Evolutionary conservation across 108 stramenopile species (phyloP).

Genomic region (Hondaea fermentalgiana): DNA sequence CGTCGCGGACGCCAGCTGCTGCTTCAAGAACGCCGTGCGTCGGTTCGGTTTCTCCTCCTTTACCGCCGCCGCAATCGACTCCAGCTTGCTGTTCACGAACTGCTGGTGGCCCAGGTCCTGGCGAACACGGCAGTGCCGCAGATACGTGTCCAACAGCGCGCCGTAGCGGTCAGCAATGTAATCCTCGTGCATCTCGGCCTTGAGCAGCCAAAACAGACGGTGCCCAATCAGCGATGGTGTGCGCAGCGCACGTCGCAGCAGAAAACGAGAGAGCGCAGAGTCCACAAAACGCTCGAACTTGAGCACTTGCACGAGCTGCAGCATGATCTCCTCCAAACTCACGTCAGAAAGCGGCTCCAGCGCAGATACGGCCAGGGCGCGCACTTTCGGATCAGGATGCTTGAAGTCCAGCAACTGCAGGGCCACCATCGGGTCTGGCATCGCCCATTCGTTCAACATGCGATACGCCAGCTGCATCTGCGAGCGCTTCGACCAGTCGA

Average conservation of each 20-base stretch:
- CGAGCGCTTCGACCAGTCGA: slow-evolving; percentile 24
- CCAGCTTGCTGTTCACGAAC: slow-evolving; percentile 29
- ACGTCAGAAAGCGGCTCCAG: slow-evolving; percentile 32
- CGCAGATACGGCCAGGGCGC: slow-evolving; percentile 33
- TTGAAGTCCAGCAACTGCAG: slow-evolving; percentile 38
- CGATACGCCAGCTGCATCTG: slow-evolving; percentile 21
- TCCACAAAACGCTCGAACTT: slow-evolving; percentile 44
- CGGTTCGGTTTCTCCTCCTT: not conserved
- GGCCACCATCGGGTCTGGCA: slow-evolving; percentile 29
- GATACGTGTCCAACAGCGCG: slow-evolving; percentile 32
- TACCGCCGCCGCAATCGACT: slow-evolving; percentile 18
- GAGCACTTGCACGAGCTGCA: slow-evolving; percentile 42
- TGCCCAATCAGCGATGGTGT: slow-evolving; percentile 30
- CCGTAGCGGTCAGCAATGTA: slow-evolving; percentile 28
- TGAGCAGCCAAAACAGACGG: slow-evolving; percentile 40
- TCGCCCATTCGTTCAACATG: slow-evolving; percentile 30
- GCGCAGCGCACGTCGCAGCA: slow-evolving; percentile 35
- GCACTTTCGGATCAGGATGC: slow-evolving; percentile 43
- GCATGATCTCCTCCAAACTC: slow-evolving; percentile 31
- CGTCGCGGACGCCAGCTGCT: not conserved
- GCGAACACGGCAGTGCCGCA: slow-evolving; percentile 31
- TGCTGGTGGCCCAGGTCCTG: slow-evolving; percentile 34
- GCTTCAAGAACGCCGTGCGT: not conserved
- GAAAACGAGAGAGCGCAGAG: slow-evolving; percentile 40
- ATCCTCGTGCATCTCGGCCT: slow-evolving; percentile 31